Base-by-base conservation (phyloP, 306 rosid genomes). In the Cucurbita pepo region DNA sequence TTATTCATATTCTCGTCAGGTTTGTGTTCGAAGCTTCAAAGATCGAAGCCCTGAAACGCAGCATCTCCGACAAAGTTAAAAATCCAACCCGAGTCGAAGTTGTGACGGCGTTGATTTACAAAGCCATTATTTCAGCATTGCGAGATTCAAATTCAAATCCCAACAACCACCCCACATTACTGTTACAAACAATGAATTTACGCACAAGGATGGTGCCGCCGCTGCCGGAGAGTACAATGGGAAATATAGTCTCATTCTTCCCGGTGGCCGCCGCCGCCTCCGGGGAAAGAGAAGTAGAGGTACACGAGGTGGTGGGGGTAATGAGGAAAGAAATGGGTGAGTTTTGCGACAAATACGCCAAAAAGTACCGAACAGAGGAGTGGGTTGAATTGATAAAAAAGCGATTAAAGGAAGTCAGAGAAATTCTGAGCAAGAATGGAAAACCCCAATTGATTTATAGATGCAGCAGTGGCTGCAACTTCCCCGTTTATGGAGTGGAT, bases 91-190 rank as follows among this genome's bases (percentile, higher is more conserved):
- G 82, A 30, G 83, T 83, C 0, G 85, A 83, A 58, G 80, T 69
- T 5, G 76, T 82, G 25, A 69, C 76, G 5, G 78, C 89, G 8
- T 80, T 85, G 15, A 76, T 82, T 0, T 77, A 80, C 82, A 86
- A 77, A 51, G 75, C 81, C 48, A 71, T 63, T 1, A 77, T 69
- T 47, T 34, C 43, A 4, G 79, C 83, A 1, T 70, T 77, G 15
- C 40, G 1, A 3, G 10, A 70, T 55, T 37, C 25, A 43, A 51
- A 76, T 50, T 18, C 22, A 6, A 1, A 67, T 79, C 44, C 53
- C 40, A 37, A 21, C 21, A 34, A 73, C 22, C 22, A 74, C 45
- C 58, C 16, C 56, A 48, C 10, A 22, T 11, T 64, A 25, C 13
- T 80, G 38, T 21, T 41, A 44, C 86, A 83, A 34, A 8, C 69